phyloP scores from a whole-genome alignment of 139 green algal species.

The Coccomyxa sp. region DNA sequence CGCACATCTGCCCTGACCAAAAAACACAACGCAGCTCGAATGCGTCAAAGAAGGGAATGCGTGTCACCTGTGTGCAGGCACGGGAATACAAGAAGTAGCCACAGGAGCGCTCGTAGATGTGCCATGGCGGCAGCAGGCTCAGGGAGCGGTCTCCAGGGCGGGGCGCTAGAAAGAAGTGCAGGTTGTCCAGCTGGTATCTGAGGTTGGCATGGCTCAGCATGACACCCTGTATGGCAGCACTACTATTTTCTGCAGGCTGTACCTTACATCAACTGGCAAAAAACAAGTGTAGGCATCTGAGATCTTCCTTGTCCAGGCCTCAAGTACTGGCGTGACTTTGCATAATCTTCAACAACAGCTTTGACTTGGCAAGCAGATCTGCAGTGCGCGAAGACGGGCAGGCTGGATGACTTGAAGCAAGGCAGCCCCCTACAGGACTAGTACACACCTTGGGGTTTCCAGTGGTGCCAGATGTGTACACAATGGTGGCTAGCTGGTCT shows the following conservation, averaged over 20 bases:
- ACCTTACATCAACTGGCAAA: not conserved
- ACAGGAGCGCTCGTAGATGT: constrained; percentile 85
- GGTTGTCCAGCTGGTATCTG: constrained; percentile 69
- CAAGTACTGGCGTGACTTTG: no score
- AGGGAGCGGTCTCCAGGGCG: constrained; percentile 51
- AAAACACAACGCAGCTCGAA: no score
- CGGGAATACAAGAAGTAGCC: constrained; percentile 60
- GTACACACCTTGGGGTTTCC: constrained; percentile 50
- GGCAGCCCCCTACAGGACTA: no score
- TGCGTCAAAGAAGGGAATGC: not conserved
- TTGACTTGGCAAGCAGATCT: not conserved
- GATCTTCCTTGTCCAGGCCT: no score
- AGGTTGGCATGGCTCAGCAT: constrained; percentile 83
- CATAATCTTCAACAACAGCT: not conserved
- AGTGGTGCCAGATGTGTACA: constrained; percentile 80
- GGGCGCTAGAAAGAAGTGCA: constrained; percentile 55
- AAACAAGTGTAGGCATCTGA: no score
- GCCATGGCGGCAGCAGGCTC: constrained; percentile 89
- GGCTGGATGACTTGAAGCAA: not conserved
- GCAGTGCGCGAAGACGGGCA: not conserved
- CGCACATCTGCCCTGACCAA: no score
- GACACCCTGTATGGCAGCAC: constrained; percentile 50
- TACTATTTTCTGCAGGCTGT: not conserved
- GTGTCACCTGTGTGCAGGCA: constrained; percentile 32
- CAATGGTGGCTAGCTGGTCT: constrained; percentile 60